Evolutionary conservation across 2,329 filamentous ascomycete genomes (phyloP), one percentile per base, ranked within the genome.

Genomic region (Calonectria ilicicola): DNA sequence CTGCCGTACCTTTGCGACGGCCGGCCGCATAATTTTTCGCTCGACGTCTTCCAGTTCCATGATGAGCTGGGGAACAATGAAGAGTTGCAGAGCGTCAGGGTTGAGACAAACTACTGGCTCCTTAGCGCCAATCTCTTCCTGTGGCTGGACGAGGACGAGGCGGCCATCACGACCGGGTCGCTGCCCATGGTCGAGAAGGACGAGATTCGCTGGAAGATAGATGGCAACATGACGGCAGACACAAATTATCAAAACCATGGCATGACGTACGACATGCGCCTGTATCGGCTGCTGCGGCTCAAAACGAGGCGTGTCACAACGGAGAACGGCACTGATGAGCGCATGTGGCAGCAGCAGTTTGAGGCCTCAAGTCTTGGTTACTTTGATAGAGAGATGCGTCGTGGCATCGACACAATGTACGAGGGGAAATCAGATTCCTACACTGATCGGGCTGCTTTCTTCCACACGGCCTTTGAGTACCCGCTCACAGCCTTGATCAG

Each of bases 1-100:
- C 85, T 97, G 3, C 91, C 93, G 0, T 71, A 93, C 1, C 86
- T 97, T 1, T 92, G 90, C 74, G 91, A 96, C 77, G 92, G 91
- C 0, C 77, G 85, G 2, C 76, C 86, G 8, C 94, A 96, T 81
- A 91, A 85, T 0, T 94, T 96, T 79, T 88, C 90, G 66, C 91
- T 97, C 63, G 86, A 87, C 23, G 88, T 97, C 5, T 88, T 88
- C 0, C 94, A 93, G 0, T 84, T 96, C 10, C 83, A 91, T 56
- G 90, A 94, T 74, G 80, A 86, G 32, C 26, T 2, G 40, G 40
- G 3, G 6, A 40, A 46, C 86, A 1, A 81, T 5, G 44, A 32
- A 8, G 32, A 49, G 19, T 23, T 66, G 23, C 42, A 10, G 5
- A 29, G 51, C 27, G 42, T 40, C n/a, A 58, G 26, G 19, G 44